Percentiles rank a stretch among this genome's conserved stretches.
Conservation (phyloP, 2,329 filamentous ascomycete genomes). For the Myriangium duriaei region DNA sequence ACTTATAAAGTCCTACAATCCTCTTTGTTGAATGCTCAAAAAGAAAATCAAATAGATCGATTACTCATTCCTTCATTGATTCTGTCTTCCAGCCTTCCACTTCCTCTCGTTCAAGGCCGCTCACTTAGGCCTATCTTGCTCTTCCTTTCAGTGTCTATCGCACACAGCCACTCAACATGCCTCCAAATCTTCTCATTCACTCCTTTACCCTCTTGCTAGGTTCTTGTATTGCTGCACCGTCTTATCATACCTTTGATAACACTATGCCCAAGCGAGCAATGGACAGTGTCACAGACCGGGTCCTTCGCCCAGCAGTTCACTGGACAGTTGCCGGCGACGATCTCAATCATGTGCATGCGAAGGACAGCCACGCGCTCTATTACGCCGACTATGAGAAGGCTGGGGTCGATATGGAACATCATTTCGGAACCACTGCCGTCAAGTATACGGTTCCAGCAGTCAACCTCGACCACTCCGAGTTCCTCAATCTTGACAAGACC, state of each 20-base stretch:
- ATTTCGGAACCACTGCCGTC: slow-evolving; percentile 1
- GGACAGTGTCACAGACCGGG: slow-evolving; percentile 5
- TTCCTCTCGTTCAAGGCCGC: too few relatives aligned
- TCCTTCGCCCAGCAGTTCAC: slow-evolving; percentile 11
- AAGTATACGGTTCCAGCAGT: slow-evolving; percentile 7
- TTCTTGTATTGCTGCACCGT: background rate
- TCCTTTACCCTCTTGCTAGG: background rate
- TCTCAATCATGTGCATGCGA: background rate
- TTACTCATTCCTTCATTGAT: too few relatives aligned
- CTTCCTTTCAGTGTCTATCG: too few relatives aligned
- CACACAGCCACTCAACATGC: too few relatives aligned
- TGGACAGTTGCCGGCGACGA: slow-evolving; percentile 3
- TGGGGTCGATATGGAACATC: slow-evolving; percentile 1
- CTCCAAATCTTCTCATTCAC: background rate
- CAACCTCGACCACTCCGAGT: slow-evolving; percentile 5
- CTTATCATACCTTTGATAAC: background rate
- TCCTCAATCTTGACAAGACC: slow-evolving; percentile 1
- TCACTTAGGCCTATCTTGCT: too few relatives aligned
- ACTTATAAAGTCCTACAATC: too few relatives aligned
- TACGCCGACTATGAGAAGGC: slow-evolving; percentile 2
- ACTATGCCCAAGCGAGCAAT: slow-evolving; percentile 7
- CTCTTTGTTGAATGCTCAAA: too few relatives aligned
- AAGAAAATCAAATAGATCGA: too few relatives aligned
- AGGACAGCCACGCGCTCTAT: slow-evolving; percentile 1
- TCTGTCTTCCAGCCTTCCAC: too few relatives aligned